A percentile compares a stretch with the other conserved stretches of the same genome.
Conservation (phyloP, 2,329 filamentous ascomycete species). For the Pseudohalonectria lignicola region DNA sequence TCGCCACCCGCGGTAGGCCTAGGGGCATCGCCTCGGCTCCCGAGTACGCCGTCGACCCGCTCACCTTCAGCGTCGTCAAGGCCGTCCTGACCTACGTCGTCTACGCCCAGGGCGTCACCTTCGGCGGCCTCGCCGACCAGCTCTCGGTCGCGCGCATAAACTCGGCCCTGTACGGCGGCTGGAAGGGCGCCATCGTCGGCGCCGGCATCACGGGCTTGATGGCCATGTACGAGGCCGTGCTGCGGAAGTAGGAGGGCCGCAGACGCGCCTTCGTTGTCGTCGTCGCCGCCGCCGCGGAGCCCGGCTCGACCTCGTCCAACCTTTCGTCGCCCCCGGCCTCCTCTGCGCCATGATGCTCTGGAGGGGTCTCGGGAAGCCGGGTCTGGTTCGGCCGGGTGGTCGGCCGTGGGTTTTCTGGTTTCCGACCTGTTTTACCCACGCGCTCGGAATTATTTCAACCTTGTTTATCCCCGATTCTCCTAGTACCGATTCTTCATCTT, state of each 20-base stretch:
- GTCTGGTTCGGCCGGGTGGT: too few species aligned
- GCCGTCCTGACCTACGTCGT: conserved; percentile 72
- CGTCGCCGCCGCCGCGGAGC: too few species aligned
- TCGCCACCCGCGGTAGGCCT: conserved; percentile 20
- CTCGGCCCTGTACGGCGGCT: conserved; percentile 58
- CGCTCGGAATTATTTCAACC: too few species aligned
- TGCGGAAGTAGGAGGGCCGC: conserved; percentile 53
- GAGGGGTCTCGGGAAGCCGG: too few species aligned
- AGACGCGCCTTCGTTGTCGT: too few species aligned
- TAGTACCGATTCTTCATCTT: too few species aligned
- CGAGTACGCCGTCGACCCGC: conserved; percentile 63
- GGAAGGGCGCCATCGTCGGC: conserved; percentile 57
- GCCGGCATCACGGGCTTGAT: conserved; percentile 56
- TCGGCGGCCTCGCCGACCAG: conserved; percentile 50
- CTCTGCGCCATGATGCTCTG: too few species aligned
- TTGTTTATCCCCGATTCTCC: too few species aligned
- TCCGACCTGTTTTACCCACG: too few species aligned
- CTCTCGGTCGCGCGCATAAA: conserved; percentile 53
- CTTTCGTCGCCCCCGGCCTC: too few species aligned
- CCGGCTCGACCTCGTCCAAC: too few species aligned
- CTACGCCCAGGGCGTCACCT: conserved; percentile 56
- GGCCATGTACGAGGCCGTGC: conserved; percentile 67
- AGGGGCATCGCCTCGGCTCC: conserved; percentile 16
- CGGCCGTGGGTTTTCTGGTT: too few species aligned
- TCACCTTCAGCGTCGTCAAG: conserved; percentile 86